Base-by-base conservation (phyloP, 2,329 filamentous ascomycete genomes). In the Ophiostoma perfectum region DNA sequence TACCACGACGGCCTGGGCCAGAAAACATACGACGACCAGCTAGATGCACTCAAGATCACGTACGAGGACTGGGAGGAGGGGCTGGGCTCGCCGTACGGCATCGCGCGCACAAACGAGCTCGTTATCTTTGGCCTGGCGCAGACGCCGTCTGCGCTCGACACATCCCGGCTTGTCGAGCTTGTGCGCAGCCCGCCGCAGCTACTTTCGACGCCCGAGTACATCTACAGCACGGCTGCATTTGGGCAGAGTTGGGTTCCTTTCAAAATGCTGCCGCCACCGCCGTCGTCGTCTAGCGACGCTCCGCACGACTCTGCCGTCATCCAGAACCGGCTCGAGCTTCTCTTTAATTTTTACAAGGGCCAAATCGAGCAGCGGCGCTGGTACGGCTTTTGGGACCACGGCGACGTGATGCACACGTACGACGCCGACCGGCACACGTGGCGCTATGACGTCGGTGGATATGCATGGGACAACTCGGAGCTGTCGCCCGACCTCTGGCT, bases 381-480 rank as follows among this genome's bases (percentile, higher is more conserved):
- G 58, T 62, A 62, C 36, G 58, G 58, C 58, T 62, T 62, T 9
- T 62, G 58, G 58, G 58, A 62, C 38, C 58, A 62, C 5, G 58
- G 58, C 14, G 58, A 62, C 14, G 38, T 62, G 12, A 62, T 62
- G 58, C 58, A 62, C 58, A 62, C 58, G 9, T 62, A 62, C 38
- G 58, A 62, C 5, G 58, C 58, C 14, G 58, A 62, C 58, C 58
- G 58, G n/a, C 58, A 62, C 38, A 16, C 58, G 5, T 62, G 58
- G 58, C 58, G 58, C 5, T 62, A 62, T 38, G 58, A 62, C 14
- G 58, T 62, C 9, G 58, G 58, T 14, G 58, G 58, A 7, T 62
- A 62, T 18, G 58, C 58, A n/a, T 62, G 58, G 58, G 58, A 62
- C 58, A 62, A 62, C 36, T 62, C 58, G 8, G 58, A 62, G 38